Base-by-base conservation (phyloP, 208 protist species). In the Chromosphaera perkinsii region DNA sequence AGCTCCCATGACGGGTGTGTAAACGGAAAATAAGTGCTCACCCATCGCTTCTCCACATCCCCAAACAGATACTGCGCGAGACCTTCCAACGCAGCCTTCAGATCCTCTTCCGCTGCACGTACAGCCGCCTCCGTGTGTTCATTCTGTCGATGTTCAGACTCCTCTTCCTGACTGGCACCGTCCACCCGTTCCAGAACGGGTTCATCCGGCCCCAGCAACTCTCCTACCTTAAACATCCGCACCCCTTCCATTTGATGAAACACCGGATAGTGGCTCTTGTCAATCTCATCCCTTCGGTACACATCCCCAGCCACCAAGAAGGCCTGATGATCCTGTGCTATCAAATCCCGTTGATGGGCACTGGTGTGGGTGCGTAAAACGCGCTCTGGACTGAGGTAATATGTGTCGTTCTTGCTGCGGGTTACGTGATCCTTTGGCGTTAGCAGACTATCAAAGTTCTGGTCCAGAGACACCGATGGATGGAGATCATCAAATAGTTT, bases 1-100 rank as follows among this genome's bases (percentile, higher is more conserved):
- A 92, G 60, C 58, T 93, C 88, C 36, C 73, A 83, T 0, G 78
- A 87, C 9, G 87, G 88, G 9, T 88, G 64, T 10, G 88, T 92
- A 67, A 93, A 93, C 2, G 89, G 89, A 55, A 93, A 93, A 68
- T 88, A 91, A 1, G 82, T 86, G 40, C 88, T 85, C 27, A 83
- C 69, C 82, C 85, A 90, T 26, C 67, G 55, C 48, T 65, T 43
- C 5, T 68, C 32, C 1, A 69, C 35, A 10, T 62, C 51, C 3
- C 54, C 47, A 36, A 78, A 77, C 7, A 72, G n/a, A 14, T 55
- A n/a, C 12, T 10, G 12, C 10, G 22, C 31, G 5, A 68, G 10
- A 5, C 51, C 69, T 31, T 69, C 33, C 37, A 75, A 5, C 9
- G 1, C 40, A 24, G 7, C 7, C 10, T 37, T 60, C 26, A 42